These are phyloP conservation scores for Gastrolobium bilobum DNA, from an alignment of 306 rosid species.

Conservation along the genomic window DNA sequence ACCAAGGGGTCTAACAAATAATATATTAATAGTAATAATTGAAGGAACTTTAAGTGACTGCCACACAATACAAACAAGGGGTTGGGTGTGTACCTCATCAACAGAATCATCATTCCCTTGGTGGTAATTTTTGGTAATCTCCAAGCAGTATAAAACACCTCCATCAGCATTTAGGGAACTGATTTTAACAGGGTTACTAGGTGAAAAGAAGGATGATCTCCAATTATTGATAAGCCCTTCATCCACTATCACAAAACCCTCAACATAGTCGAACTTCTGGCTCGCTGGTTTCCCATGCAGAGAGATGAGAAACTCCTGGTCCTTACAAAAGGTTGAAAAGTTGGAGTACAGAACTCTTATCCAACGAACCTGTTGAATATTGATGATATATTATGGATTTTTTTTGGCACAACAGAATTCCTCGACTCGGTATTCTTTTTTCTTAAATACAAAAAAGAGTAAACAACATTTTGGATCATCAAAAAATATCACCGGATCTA, in stretches of 20 bases:
- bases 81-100: constrained; percentile 68
- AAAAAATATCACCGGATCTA: too few species aligned
- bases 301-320: constrained; percentile 90
- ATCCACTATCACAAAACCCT: constrained; percentile 95
- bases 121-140: constrained; percentile 85
- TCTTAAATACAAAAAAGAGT: too few species aligned
- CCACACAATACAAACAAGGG: constrained; percentile 3
- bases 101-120: constrained; percentile 57
- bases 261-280: constrained; percentile 87
- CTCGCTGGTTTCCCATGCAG: constrained; percentile 65
- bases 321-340: constrained; percentile 70
- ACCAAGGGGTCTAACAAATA: neutral
- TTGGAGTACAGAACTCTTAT: constrained; percentile 87
- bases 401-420: too few species aligned
- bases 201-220: constrained; percentile 94
- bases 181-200: constrained; percentile 83
- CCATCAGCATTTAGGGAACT: constrained; percentile 74
- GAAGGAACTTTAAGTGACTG: neutral
- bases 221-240: constrained; percentile 93
- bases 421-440: too few species aligned
- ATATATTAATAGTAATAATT: neutral
- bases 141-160: constrained; percentile 91
- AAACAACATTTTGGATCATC: too few species aligned
- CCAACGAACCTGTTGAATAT: constrained; percentile 81
- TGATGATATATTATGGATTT: neutral